A percentile compares a stretch with the other conserved stretches of the same genome.
phyloP scores from a whole-genome alignment of 371 early-diverging fungal species.

The Rhizomucor pusillus region DNA sequence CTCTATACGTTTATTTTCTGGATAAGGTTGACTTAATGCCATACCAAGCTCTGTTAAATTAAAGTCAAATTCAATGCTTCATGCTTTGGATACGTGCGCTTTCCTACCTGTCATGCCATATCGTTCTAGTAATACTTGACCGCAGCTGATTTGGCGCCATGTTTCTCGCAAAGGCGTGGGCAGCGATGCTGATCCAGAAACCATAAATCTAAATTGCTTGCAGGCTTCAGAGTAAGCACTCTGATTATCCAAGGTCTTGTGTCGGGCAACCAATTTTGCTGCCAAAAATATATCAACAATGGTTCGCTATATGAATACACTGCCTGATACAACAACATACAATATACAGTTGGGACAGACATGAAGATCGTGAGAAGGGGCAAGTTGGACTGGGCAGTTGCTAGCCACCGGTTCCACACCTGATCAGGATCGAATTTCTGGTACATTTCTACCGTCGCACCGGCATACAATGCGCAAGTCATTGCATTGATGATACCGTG shows the following conservation, averaged over 20 bases:
- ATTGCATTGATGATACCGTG: slow-evolving; percentile 74
- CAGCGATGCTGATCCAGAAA: slow-evolving; percentile 78
- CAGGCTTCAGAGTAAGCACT: slow-evolving; percentile 49
- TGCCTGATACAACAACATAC: slow-evolving; percentile 19
- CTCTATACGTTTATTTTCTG: slow-evolving; percentile 46
- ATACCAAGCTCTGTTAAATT: slow-evolving; percentile 72
- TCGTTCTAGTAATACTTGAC: slow-evolving; percentile 75
- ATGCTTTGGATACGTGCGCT: background rate
- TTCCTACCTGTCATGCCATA: slow-evolving; percentile 78
- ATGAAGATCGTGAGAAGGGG: slow-evolving; percentile 65
- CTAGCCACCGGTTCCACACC: slow-evolving; percentile 64
- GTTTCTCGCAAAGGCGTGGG: slow-evolving; percentile 60
- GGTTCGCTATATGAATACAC: background rate
- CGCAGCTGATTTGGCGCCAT: slow-evolving; percentile 70
- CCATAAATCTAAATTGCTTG: slow-evolving; percentile 71
- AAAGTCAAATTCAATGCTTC: background rate
- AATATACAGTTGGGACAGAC: slow-evolving; percentile 89
- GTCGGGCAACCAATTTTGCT: no score
- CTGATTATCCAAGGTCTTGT: no score
- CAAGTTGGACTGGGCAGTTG: slow-evolving; percentile 19
- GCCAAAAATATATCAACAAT: background rate
- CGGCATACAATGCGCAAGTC: slow-evolving; percentile 58
- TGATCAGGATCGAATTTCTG: slow-evolving; percentile 59
- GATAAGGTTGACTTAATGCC: slow-evolving; percentile 73
- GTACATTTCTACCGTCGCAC: slow-evolving; percentile 78